Evolutionary conservation across 768 basidiomycete genomes (phyloP), one percentile per base, ranked within the genome.

Genomic region (Tylopilus sp.): DNA sequence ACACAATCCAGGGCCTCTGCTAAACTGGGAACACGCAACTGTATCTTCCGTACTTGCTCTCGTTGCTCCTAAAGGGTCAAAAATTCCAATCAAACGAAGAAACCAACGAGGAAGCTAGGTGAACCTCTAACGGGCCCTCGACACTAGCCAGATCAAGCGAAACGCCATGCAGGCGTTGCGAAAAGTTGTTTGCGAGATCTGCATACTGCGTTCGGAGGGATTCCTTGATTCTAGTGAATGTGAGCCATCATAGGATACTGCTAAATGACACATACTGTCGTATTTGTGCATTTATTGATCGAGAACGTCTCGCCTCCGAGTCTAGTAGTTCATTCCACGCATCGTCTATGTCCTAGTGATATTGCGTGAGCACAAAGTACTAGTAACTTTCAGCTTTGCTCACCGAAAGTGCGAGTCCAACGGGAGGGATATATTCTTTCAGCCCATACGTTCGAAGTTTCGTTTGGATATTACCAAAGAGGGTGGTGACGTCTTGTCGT

Each of bases 381-480:
- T 30, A 30, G 29, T 44, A 42, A 42, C 10, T 3, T 11, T 52
- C 29, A 13, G 13, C 11, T 37, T 22, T 48, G 66, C 79, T 45
- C 56, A 84, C 84, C 31, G 77, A 72, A 28, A 86, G 76, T 22
- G 83, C 73, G 19, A 93, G 72, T 3, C 90, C 93, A 4, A 71
- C 66, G 3, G 85, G 83, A 13, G 97, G 94, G 22, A 86, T 77
- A 69, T 95, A 98, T 62, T 90, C 84, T 53, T 84, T 77, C 60
- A 99, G 66, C 11, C 86, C 84, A 73, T 98, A 98, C 22, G 95
- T 98, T 69, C 79, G 82, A 51, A 98, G 74, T 71, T 98, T 98
- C 1, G 92, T 96, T 69, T 94, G 91, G 26, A 99, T 86, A 63
- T 97, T 96, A 4, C 89, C 86, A 58, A 98, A 91, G 14, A 98